Evolutionary conservation across 2,329 filamentous ascomycete species (phyloP).

Genomic region (Fusarium dlaminii): DNA sequence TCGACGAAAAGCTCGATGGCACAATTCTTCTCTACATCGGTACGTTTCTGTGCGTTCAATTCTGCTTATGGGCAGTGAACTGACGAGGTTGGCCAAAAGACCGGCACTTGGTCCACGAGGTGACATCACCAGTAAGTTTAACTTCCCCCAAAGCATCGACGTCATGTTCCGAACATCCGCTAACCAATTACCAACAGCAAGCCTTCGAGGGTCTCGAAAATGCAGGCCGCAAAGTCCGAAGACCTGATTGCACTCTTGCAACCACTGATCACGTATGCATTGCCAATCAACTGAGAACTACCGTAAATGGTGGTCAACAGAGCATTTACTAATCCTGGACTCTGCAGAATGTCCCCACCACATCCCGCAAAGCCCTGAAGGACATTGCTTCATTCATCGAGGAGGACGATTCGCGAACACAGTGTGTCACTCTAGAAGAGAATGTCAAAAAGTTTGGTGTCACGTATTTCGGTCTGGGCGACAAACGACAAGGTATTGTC

Average conservation of each 20-base stretch:
- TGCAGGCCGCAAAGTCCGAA: constrained; percentile 84
- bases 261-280: constrained; percentile 92
- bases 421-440: constrained; percentile 95
- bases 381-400: constrained; percentile 94
- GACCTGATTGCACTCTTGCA: constrained; percentile 95
- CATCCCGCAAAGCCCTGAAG: constrained; percentile 90
- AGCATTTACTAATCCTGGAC: constrained; percentile 25
- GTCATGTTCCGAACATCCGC: constrained; percentile 11
- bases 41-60: constrained; percentile 53
- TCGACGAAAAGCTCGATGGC: constrained; percentile 94
- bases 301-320: neutral
- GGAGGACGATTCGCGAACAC: constrained; percentile 90
- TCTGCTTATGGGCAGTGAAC: neutral
- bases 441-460: constrained; percentile 97
- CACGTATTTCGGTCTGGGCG: constrained; percentile 95
- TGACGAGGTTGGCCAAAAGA: constrained; percentile 59
- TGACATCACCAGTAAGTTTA: constrained; percentile 86
- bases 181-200: constrained; percentile 67
- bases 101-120: constrained; percentile 96
- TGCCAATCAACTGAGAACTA: neutral
- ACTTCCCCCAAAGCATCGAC: neutral
- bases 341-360: constrained; percentile 87
- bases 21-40: constrained; percentile 94
- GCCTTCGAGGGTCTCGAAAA: constrained; percentile 96
- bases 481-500: constrained; percentile 97